phyloP scores from a whole-genome alignment of 2,329 filamentous ascomycete species.

The Diaporthe sp. region DNA sequence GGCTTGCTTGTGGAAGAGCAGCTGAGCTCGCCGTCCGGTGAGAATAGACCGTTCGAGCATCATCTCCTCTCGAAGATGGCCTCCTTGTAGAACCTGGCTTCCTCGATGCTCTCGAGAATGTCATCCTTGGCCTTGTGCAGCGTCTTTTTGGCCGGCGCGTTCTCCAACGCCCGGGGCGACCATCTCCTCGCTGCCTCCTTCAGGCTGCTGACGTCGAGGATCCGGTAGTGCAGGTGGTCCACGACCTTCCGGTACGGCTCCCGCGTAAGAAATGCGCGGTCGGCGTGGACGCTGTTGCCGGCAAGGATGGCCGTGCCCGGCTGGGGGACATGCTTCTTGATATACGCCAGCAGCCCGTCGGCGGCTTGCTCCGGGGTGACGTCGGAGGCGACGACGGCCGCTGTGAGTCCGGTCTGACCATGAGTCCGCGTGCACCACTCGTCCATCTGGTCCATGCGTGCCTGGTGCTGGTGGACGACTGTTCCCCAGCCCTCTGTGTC shows the following conservation, averaged over 20 bases:
- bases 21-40: too few species aligned
- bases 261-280: slow-evolving; percentile 83
- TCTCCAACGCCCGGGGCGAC: slow-evolving; percentile 73
- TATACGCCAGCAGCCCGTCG: slow-evolving; percentile 80
- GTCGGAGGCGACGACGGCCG: slow-evolving; percentile 79
- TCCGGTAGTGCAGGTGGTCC: slow-evolving; percentile 87
- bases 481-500: slow-evolving; percentile 84
- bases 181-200: slow-evolving; percentile 92
- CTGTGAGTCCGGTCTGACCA: slow-evolving; percentile 83
- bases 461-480: slow-evolving; percentile 79
- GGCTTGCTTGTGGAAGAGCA: not conserved
- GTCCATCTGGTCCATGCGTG: slow-evolving; percentile 83
- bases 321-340: slow-evolving; percentile 78
- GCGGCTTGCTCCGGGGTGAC: slow-evolving; percentile 82
- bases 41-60: not conserved
- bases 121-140: slow-evolving; percentile 88
- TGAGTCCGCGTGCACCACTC: slow-evolving; percentile 91
- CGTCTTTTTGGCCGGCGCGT: slow-evolving; percentile 79
- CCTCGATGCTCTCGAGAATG: slow-evolving; percentile 94
- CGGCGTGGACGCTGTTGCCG: slow-evolving; percentile 93
- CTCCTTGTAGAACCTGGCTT: slow-evolving; percentile 86
- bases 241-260: slow-evolving; percentile 81
- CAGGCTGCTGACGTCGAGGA: slow-evolving; percentile 91
- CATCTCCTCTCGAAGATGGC: slow-evolving; percentile 44
- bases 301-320: slow-evolving; percentile 80